Base-by-base conservation (phyloP, 139 green algal genomes). In the Yamagishiella unicocca region DNA sequence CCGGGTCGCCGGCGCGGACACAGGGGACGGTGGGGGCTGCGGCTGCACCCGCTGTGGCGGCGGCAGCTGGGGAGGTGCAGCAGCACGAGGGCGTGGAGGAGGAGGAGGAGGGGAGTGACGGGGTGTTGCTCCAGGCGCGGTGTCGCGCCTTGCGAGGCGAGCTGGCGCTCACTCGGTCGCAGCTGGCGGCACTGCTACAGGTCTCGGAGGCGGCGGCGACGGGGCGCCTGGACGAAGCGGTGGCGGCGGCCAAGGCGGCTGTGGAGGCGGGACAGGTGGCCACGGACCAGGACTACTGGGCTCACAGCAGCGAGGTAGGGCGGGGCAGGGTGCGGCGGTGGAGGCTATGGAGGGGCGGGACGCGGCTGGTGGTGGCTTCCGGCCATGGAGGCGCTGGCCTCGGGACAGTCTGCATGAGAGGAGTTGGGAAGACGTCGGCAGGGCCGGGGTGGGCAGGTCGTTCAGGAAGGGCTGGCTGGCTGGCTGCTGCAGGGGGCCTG, bases 161-260 rank as follows among this genome's bases (percentile, higher is more conserved):
- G 79, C 58, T 85, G 61, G 22, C 40, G 42, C 79, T 73, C 40
- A 42, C 37, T 29, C 61, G 38, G 40, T 45, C 22, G 8, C 61
- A 40, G 27, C 62, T 85, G 38, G 61, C 40, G 42, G 42, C 43
- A 6, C 5, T 85, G 43, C 2, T 62, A n/a, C 17, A 45, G 17
- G 62, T 45, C n/a, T 31, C 61, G 42, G 24, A 75, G 79, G 61
- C 61, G 79, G 79, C 79, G 79, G 79, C 79, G 58, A 8, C 33
- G 31, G 79, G 62, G 9, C 79, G 79, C 21, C 79, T 85, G 58
- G n/a, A 35, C 31, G 42, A 62, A 40, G 43, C 25, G 61, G 42
- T 85, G 61, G 61, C 29, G 42, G 61, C 43, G 79, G 61, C 40
- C 40, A 27, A 62, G 61, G 62, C 61, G 8, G 79, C 61, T 29